These are phyloP conservation scores for Penicillium soppii DNA, from an alignment of 495 filamentous ascomycete species.

Conservation along the genomic window DNA sequence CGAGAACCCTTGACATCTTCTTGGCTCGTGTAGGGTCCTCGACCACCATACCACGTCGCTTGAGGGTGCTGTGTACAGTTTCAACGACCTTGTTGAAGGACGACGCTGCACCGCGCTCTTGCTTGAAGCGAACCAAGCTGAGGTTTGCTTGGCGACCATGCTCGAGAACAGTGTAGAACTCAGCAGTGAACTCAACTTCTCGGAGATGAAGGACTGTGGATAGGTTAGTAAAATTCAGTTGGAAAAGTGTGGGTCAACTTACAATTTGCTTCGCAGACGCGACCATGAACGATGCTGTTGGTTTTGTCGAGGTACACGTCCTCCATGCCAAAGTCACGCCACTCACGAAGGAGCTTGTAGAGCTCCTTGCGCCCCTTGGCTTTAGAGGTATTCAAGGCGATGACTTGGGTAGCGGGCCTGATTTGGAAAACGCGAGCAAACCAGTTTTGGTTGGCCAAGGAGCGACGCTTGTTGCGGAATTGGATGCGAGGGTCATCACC, in stretches of 20 bases:
- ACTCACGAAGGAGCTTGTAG: conserved; percentile 67
- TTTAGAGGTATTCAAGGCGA: conserved; percentile 72
- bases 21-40: conserved; percentile 58
- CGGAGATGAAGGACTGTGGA: conserved; percentile 67
- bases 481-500: conserved; percentile 11
- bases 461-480: conserved; percentile 17
- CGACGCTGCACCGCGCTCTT: conserved; percentile 81
- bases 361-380: conserved; percentile 72
- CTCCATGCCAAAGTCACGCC: conserved; percentile 75
- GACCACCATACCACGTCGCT: conserved; percentile 61
- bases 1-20: conserved; percentile 56
- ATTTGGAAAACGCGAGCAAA: conserved; percentile 83
- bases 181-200: conserved; percentile 73
- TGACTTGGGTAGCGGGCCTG: conserved; percentile 70
- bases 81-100: conserved; percentile 84
- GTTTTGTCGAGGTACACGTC: conserved; percentile 72
- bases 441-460: conserved; percentile 62
- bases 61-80: conserved; percentile 61
- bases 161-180: conserved; percentile 83
- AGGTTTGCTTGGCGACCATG: conserved; percentile 67
- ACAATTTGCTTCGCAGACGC: conserved; percentile 76
- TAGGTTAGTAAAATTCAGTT: conserved; percentile 2
- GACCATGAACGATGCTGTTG: conserved; percentile 70
- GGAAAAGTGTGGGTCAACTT: conserved; percentile 36
- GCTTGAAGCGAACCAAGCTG: conserved; percentile 79